phyloP scores from a whole-genome alignment of 2,329 filamentous ascomycete genomes.

The Dryadomyces quercivorus region DNA sequence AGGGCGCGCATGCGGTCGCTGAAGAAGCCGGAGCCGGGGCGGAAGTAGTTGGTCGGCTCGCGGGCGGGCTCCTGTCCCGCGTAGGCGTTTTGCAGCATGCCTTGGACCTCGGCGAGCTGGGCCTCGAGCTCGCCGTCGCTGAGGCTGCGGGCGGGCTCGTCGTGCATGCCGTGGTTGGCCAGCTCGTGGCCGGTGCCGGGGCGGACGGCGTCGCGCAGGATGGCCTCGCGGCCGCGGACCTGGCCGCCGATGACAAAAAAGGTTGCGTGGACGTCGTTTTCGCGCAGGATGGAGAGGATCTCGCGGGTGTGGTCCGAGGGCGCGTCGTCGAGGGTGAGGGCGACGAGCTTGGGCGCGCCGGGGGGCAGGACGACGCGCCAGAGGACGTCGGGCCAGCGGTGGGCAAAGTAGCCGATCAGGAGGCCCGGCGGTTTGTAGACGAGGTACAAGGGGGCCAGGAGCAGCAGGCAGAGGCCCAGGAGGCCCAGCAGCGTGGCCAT shows the following conservation, averaged over 20 bases:
- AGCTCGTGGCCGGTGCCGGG: constrained; percentile 56
- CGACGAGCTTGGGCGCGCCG: constrained; percentile 46
- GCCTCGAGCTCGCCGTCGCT: constrained; percentile 42
- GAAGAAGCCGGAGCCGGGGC: constrained; percentile 79
- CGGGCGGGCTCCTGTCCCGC: constrained; percentile 35
- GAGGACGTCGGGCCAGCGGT: constrained; percentile 65
- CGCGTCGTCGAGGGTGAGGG: constrained; percentile 78
- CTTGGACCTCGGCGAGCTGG: constrained; percentile 56
- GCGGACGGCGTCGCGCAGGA: constrained; percentile 45
- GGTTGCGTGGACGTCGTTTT: constrained; percentile 59
- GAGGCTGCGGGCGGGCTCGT: constrained; percentile 60
- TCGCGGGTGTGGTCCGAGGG: constrained; percentile 60
- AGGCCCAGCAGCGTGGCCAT: constrained; percentile 41
- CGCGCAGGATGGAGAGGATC: constrained; percentile 56
- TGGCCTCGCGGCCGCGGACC: constrained; percentile 41
- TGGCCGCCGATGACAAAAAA: constrained; percentile 85
- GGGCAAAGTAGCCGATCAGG: constrained; percentile 58
- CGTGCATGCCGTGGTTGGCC: constrained; percentile 81
- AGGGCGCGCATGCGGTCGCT: constrained; percentile 54
- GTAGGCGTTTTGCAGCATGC: constrained; percentile 46
- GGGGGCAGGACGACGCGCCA: constrained; percentile 46
- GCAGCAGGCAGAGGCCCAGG: constrained; percentile 21
- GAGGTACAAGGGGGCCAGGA: constrained; percentile 43
- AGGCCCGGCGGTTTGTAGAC: constrained; percentile 71
- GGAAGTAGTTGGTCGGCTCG: constrained; percentile 53